Evolutionary conservation across 805 yeast genomes (phyloP).

Genomic region (Priceomyces fermenticarens): DNA sequence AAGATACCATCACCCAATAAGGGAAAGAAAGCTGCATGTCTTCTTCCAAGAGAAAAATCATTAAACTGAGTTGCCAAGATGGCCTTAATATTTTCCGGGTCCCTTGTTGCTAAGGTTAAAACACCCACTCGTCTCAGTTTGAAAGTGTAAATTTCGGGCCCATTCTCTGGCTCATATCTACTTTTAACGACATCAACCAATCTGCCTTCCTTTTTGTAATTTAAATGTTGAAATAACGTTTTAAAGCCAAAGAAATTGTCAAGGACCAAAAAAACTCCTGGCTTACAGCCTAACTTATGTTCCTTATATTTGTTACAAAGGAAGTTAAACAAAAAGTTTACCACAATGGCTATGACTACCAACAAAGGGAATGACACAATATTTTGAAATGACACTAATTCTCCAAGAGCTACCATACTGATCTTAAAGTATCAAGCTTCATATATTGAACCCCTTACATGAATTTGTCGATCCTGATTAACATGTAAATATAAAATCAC

Average conservation of each 20-base stretch:
- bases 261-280: too few species aligned
- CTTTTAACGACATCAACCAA: slow-evolving; percentile 11
- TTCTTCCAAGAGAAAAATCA: slow-evolving; percentile 16
- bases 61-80: slow-evolving; percentile 18
- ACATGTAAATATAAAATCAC: too few species aligned
- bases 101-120: slow-evolving; percentile 17
- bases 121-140: slow-evolving; percentile 9
- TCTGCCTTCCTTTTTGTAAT: slow-evolving; percentile 11
- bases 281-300: too few species aligned
- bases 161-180: slow-evolving; percentile 5
- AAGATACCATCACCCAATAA: slow-evolving; percentile 20
- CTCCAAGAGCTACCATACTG: too few species aligned
- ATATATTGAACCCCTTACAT: too few species aligned
- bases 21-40: slow-evolving; percentile 14
- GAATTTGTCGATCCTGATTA: not conserved
- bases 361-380: not conserved
- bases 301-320: slow-evolving; percentile 10
- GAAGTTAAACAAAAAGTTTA: not conserved
- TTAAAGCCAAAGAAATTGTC: slow-evolving; percentile 14
- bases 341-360: not conserved
- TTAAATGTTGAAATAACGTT: slow-evolving; percentile 5
- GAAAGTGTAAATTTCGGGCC: not conserved
- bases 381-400: too few species aligned
- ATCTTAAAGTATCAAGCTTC: too few species aligned
- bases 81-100: slow-evolving; percentile 21